phyloP scores from a whole-genome alignment of 345 rosid species.

The Ricinus communis region DNA sequence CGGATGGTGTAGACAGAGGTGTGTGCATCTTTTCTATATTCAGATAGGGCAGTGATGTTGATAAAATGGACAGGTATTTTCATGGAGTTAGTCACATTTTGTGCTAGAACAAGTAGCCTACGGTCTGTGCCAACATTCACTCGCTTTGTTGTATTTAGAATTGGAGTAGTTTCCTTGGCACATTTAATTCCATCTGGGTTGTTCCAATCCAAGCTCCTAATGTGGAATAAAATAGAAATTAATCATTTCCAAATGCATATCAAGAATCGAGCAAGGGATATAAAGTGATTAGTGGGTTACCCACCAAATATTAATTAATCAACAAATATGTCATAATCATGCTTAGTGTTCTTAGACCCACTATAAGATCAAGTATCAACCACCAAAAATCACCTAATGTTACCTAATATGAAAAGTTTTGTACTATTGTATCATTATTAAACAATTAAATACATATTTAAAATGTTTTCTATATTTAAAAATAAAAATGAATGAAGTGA shows the following conservation, averaged over 20 bases:
- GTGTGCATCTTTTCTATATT: slow-evolving; percentile 88
- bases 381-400: slow-evolving; percentile 15
- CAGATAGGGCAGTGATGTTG: slow-evolving; percentile 73
- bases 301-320: not conserved
- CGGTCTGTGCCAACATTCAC: slow-evolving; percentile 75
- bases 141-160: slow-evolving; percentile 51
- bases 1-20: slow-evolving; percentile 77
- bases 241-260: not conserved
- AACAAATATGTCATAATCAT: not conserved
- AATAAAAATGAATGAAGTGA: too few relatives aligned
- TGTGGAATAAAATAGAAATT: not conserved
- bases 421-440: too few relatives aligned
- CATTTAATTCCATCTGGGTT: slow-evolving; percentile 54
- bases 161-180: slow-evolving; percentile 69
- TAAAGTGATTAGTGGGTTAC: not conserved
- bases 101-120: slow-evolving; percentile 47
- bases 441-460: too few relatives aligned
- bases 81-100: slow-evolving; percentile 51
- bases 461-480: too few relatives aligned
- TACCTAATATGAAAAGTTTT: not conserved
- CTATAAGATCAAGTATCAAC: slow-evolving; percentile 1
- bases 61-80: slow-evolving; percentile 59
- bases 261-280: not conserved
- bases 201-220: slow-evolving; percentile 74
- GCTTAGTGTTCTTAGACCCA: slow-evolving; percentile 7